phyloP scores from a whole-genome alignment of 108 stramenopile species.

The Cyclostephanos invisitatus region DNA sequence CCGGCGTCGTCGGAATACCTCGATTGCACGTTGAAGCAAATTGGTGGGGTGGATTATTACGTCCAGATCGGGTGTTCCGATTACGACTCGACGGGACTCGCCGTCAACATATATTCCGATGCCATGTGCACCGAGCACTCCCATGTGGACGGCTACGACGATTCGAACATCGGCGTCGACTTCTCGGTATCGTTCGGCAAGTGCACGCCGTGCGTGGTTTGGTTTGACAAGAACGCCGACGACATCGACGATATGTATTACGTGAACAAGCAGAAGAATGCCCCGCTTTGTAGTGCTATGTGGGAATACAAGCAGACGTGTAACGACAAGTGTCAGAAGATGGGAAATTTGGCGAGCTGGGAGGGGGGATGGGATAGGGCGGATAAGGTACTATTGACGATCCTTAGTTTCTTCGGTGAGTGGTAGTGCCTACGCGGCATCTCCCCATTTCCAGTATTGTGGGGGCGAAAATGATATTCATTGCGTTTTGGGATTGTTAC shows the following conservation, averaged over 20 bases:
- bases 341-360: conserved; percentile 21
- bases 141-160: conserved; percentile 56
- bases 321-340: conserved; percentile 54
- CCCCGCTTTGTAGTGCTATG: conserved; percentile 76
- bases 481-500: background rate
- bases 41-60: conserved; percentile 48
- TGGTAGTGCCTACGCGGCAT: no score
- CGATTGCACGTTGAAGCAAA: conserved; percentile 53
- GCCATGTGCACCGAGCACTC: conserved; percentile 60
- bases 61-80: conserved; percentile 34
- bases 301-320: conserved; percentile 72
- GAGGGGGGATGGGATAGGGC: conserved; percentile 76
- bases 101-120: conserved; percentile 81
- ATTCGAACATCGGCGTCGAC: conserved; percentile 66
- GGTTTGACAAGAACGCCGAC: conserved; percentile 78
- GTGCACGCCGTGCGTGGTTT: conserved; percentile 82
- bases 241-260: conserved; percentile 81
- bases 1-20: conserved; percentile 64
- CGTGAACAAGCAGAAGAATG: conserved; percentile 68
- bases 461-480: no score
- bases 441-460: no score
- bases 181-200: conserved; percentile 67
- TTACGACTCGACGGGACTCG: conserved; percentile 37
- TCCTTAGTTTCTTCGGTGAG: conserved; percentile 72
- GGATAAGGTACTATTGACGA: conserved; percentile 74